phyloP scores from a whole-genome alignment of 176 grass and related monocot genomes.

The Aegilops umbellulata region DNA sequence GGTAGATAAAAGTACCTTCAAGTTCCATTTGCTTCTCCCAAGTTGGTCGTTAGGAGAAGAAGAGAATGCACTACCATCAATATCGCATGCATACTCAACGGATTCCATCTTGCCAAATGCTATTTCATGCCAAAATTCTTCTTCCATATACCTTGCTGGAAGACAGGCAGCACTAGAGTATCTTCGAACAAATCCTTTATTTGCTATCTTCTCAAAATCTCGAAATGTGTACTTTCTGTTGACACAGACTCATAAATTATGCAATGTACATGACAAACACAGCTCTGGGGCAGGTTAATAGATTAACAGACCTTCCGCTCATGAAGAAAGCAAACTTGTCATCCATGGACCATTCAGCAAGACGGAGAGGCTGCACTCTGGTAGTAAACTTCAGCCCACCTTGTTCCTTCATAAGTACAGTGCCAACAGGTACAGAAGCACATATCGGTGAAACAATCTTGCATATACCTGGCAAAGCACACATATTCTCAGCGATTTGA shows the following conservation, averaged over 20 bases:
- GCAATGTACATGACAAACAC: conserved; percentile 14
- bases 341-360: conserved; percentile 83
- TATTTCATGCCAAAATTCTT: conserved; percentile 99
- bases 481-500: neutral
- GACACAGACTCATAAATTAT: conserved; percentile 24
- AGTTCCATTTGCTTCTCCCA: conserved; percentile 86
- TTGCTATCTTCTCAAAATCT: conserved; percentile 97
- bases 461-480: conserved; percentile 68
- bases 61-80: conserved; percentile 92
- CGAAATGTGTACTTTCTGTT: conserved; percentile 95
- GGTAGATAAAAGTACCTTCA: conserved; percentile 64
- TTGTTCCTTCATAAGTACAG: conserved; percentile 87
- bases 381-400: conserved; percentile 85
- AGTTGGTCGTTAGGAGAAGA: conserved; percentile 79
- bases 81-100: conserved; percentile 98
- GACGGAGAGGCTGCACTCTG: conserved; percentile 87
- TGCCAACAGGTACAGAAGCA: conserved; percentile 74
- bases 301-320: conserved; percentile 78
- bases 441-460: conserved; percentile 90
- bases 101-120: conserved; percentile 88
- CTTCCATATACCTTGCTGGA: conserved; percentile 84
- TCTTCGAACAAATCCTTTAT: conserved; percentile 89
- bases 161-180: conserved; percentile 83
- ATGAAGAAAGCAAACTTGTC: conserved; percentile 96
- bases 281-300: neutral